Percentiles rank a stretch among this genome's conserved stretches.
These are phyloP conservation scores for Poa pratensis DNA, from an alignment of 176 grass and related monocot genomes.

Conservation along the genomic window DNA sequence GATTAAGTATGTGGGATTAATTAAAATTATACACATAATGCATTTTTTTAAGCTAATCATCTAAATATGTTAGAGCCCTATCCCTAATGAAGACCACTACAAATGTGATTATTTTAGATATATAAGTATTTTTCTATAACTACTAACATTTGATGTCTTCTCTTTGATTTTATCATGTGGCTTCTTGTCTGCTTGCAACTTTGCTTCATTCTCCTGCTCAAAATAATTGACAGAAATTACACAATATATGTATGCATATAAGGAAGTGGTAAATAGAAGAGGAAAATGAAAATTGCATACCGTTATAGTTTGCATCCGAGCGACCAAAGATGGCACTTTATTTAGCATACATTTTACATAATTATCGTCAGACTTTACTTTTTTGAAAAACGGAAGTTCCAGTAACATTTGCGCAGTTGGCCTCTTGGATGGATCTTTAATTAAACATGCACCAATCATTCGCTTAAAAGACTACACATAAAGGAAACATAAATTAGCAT, in stretches of 20 bases:
- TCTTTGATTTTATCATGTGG: constrained; percentile 64
- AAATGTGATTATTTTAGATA: background rate
- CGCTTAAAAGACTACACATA: constrained; percentile 73
- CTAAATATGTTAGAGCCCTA: background rate
- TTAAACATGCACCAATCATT: constrained; percentile 86
- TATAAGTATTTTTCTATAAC: background rate
- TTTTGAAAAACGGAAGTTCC: constrained; percentile 88
- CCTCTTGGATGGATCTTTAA: constrained; percentile 87
- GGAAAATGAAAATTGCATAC: constrained; percentile 2
- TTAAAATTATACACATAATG: background rate
- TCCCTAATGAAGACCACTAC: background rate
- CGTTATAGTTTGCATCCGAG: constrained; percentile 69
- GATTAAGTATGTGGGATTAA: background rate
- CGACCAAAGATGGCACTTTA: constrained; percentile 74
- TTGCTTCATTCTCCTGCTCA: constrained; percentile 75
- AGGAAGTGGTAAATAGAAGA: background rate
- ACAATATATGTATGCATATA: background rate
- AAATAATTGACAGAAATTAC: background rate
- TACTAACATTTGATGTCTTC: constrained; percentile 74
- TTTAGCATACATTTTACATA: constrained; percentile 65
- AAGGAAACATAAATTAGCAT: constrained; percentile 7
- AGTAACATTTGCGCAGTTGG: constrained; percentile 76
- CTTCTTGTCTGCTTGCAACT: constrained; percentile 68
- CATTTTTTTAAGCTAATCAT: background rate
- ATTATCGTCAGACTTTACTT: constrained; percentile 65